Evolutionary conservation across 371 early-diverging fungal genomes (phyloP).

Genomic region (Mucor ambiguus): DNA sequence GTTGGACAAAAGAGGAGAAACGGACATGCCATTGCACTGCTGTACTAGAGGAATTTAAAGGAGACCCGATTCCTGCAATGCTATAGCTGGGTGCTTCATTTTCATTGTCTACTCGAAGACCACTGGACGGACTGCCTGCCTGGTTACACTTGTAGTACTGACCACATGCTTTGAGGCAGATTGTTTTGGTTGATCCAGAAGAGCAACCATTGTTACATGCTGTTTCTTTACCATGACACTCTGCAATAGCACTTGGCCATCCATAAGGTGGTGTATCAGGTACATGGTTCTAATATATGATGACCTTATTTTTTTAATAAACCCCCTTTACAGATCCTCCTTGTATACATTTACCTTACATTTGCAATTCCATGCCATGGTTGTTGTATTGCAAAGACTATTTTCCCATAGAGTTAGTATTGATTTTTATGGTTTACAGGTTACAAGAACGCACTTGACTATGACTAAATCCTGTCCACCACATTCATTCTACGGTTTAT

Average conservation of each 20-base stretch:
- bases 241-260: conserved; percentile 39
- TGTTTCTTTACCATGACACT: conserved; percentile 32
- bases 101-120: conserved; percentile 18
- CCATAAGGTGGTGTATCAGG: conserved; percentile 42
- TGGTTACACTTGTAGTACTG: conserved; percentile 32
- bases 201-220: conserved; percentile 27
- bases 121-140: conserved; percentile 31
- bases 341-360: conserved; percentile 11
- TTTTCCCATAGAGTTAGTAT: background rate
- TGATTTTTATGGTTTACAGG: background rate
- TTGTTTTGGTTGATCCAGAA: conserved; percentile 17
- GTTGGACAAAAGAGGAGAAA: background rate
- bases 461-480: background rate
- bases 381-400: conserved; percentile 17
- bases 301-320: background rate
- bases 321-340: background rate
- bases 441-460: conserved; percentile 10
- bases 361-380: conserved; percentile 21
- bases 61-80: background rate
- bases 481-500: conserved; percentile 12
- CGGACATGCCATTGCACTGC: background rate
- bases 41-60: background rate
- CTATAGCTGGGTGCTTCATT: conserved; percentile 22
- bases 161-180: conserved; percentile 26
- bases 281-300: conserved; percentile 25